Percentiles rank a stretch among this genome's conserved stretches.
Evolutionary conservation across 2,329 filamentous ascomycete genomes (phyloP).

Genomic region (Neofusicoccum umdonicola): DNA sequence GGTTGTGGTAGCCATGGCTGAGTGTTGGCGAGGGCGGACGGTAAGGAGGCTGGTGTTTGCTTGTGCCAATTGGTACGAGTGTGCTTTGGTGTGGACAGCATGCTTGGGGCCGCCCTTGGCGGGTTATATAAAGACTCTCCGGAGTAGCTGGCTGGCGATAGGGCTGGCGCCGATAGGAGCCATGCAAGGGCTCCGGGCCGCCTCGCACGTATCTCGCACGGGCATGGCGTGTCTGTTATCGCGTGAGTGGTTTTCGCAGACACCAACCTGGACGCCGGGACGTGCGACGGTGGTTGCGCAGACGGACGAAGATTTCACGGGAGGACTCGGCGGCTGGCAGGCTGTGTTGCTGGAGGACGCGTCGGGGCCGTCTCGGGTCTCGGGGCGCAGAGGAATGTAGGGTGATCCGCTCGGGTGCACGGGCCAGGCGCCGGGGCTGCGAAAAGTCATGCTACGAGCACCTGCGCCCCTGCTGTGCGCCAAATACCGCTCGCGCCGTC

Average conservation of each 20-base stretch:
- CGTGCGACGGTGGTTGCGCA: neutral
- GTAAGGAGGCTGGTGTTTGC: neutral
- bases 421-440: neutral
- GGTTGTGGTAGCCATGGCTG: constrained; percentile 42
- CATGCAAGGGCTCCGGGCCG: neutral
- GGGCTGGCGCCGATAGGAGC: neutral
- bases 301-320: neutral
- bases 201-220: neutral
- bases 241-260: constrained; percentile 8
- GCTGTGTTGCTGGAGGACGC: neutral
- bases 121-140: neutral
- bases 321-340: neutral
- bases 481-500: no score
- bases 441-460: no score
- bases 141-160: neutral
- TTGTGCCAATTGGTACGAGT: neutral
- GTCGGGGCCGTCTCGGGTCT: neutral
- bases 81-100: neutral
- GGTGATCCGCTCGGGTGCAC: constrained; percentile 2
- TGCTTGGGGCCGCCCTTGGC: neutral
- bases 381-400: neutral
- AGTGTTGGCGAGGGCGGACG: neutral
- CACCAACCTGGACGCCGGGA: neutral
- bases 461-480: no score
- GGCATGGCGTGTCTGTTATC: constrained; percentile 8